Evolutionary conservation across 1,284 basidiomycete genomes (phyloP).

Genomic region (Boletus semigastroideus): DNA sequence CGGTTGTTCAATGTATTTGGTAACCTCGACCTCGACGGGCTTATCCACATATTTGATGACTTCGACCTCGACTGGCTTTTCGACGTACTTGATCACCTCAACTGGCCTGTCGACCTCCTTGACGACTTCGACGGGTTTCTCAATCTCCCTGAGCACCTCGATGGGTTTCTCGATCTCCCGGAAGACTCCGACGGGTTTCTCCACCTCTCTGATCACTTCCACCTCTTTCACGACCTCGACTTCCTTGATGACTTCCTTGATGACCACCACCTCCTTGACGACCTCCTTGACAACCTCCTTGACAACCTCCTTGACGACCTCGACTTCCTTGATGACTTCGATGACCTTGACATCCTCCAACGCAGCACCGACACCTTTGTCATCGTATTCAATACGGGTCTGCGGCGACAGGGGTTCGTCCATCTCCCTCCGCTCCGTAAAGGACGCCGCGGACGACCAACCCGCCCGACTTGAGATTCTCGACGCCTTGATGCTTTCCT

Average conservation of each 20-base stretch:
- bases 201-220: conserved; percentile 28
- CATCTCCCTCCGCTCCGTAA: conserved; percentile 13
- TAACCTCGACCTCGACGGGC: conserved; percentile 29
- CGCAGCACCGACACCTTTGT: conserved; percentile 37
- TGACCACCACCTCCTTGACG: conserved; percentile 27
- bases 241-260: conserved; percentile 46
- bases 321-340: conserved; percentile 30
- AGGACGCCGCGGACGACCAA: conserved; percentile 30
- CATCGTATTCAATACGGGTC: conserved; percentile 38
- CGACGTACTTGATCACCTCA: conserved; percentile 30
- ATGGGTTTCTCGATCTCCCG: conserved; percentile 29
- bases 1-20: conserved; percentile 36
- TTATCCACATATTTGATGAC: conserved; percentile 32
- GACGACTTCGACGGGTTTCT: conserved; percentile 27
- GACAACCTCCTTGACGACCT: conserved; percentile 23
- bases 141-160: conserved; percentile 33
- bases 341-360: conserved; percentile 34
- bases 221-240: conserved; percentile 37
- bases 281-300: conserved; percentile 26
- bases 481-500: conserved; percentile 68
- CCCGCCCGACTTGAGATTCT: conserved; percentile 39
- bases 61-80: conserved; percentile 23
- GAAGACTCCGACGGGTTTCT: conserved; percentile 21
- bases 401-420: conserved; percentile 5
- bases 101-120: conserved; percentile 27